Conservation (phyloP, 73 alveolate genomes). For the Paramecium caudatum region DNA sequence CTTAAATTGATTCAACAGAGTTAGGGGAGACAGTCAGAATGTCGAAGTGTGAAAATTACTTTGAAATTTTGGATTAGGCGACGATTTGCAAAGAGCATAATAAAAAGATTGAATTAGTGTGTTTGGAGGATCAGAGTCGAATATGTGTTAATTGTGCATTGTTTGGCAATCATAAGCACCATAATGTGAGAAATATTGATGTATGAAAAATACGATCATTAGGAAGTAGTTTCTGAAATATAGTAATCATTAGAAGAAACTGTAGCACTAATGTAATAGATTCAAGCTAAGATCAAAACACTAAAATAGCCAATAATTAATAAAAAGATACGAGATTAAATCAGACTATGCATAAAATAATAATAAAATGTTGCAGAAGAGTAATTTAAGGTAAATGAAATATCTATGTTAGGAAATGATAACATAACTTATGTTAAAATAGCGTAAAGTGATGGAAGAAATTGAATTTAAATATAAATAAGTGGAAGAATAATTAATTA, state of each 20-base stretch:
- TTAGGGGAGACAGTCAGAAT: conserved; percentile 39
- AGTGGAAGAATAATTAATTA: conserved; percentile 33
- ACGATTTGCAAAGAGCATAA: conserved; percentile 34
- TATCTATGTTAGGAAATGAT: not conserved
- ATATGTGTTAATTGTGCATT: conserved; percentile 60
- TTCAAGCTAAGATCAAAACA: conserved; percentile 30
- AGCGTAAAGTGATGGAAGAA: conserved; percentile 30
- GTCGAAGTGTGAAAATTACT: conserved; percentile 60
- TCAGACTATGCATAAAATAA: conserved; percentile 22
- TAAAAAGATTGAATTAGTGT: conserved; percentile 57
- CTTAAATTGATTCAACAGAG: conserved; percentile 56
- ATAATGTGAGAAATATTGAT: conserved; percentile 59
- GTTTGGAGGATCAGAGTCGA: conserved; percentile 33
- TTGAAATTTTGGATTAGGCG: conserved; percentile 28
- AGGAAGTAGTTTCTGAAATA: conserved; percentile 59
- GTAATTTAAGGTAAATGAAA: conserved; percentile 9
- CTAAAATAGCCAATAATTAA: conserved; percentile 40
- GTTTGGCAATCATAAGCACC: conserved; percentile 58
- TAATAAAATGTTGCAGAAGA: conserved; percentile 4
- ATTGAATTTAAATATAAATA: conserved; percentile 44
- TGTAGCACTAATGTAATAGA: conserved; percentile 6
- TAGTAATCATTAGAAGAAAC: not conserved
- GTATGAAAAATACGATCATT: not conserved
- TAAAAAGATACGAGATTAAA: conserved; percentile 64
- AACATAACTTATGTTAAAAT: conserved; percentile 29